Evolutionary conservation across 768 basidiomycete species (phyloP).

Genomic region (Serendipita vermifera): DNA sequence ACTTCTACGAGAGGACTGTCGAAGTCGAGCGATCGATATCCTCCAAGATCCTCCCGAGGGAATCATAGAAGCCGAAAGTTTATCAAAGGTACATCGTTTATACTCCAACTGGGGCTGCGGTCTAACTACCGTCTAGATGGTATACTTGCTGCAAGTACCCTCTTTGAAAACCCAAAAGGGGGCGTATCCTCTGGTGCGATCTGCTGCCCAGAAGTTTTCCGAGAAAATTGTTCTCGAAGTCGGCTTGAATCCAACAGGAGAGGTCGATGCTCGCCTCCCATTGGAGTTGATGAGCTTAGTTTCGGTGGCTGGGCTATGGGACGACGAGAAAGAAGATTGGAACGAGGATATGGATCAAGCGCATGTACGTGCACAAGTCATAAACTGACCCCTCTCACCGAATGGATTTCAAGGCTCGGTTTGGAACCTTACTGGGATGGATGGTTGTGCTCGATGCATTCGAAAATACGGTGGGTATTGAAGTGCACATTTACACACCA

Average conservation of each 20-base stretch:
- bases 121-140: conserved; percentile 41
- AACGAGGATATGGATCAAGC: conserved; percentile 24
- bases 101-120: not conserved
- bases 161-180: conserved; percentile 58
- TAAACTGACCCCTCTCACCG: not conserved
- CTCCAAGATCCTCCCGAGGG: not conserved
- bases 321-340: conserved; percentile 27
- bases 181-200: conserved; percentile 58
- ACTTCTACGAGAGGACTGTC: too few relatives aligned
- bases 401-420: conserved; percentile 28
- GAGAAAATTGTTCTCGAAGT: conserved; percentile 79
- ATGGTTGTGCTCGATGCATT: conserved; percentile 83
- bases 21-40: not conserved
- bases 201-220: conserved; percentile 60
- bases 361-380: conserved; percentile 24
- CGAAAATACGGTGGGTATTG: conserved; percentile 55
- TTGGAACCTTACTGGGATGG: conserved; percentile 73
- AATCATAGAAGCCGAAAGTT: not conserved
- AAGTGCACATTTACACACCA: conserved; percentile 6
- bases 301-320: conserved; percentile 33
- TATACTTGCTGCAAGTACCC: conserved; percentile 57
- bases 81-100: conserved; percentile 29
- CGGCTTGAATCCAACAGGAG: conserved; percentile 49
- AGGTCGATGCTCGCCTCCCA: conserved; percentile 45
- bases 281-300: conserved; percentile 47